Conservation (phyloP, 139 green algal species). For the Haematococcus sp. region DNA sequence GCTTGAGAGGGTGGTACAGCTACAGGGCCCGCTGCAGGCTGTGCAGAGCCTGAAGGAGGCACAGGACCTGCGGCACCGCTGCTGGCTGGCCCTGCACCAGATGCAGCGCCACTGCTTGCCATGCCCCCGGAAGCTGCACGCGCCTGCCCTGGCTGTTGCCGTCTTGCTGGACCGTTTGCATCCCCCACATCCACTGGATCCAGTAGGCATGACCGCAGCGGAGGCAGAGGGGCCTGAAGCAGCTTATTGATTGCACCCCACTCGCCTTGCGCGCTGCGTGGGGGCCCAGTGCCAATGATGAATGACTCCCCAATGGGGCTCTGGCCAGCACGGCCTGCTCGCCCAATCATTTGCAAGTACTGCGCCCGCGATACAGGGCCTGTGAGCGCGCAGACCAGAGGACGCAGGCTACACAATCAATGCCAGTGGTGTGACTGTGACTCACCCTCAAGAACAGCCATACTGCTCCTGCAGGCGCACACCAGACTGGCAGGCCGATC, state of each 20-base stretch:
- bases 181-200: constrained; percentile 7
- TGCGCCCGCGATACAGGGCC: constrained; percentile 40
- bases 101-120: neutral
- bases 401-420: too few relatives aligned
- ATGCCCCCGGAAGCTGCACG: neutral
- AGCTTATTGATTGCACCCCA: constrained; percentile 55
- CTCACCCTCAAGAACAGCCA: too few relatives aligned
- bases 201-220: constrained; percentile 48
- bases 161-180: neutral
- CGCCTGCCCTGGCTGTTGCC: neutral
- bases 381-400: constrained; percentile 32
- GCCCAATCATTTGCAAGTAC: constrained; percentile 75
- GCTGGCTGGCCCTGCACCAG: neutral
- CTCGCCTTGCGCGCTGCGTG: constrained; percentile 29
- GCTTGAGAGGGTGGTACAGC: neutral
- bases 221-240: constrained; percentile 48
- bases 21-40: too few relatives aligned
- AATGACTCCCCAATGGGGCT: constrained; percentile 51
- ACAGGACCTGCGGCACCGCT: too few relatives aligned
- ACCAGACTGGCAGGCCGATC: too few relatives aligned
- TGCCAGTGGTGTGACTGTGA: too few relatives aligned
- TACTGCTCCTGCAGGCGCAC: too few relatives aligned
- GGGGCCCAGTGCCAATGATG: constrained; percentile 45
- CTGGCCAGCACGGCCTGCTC: constrained; percentile 56
- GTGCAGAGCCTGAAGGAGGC: too few relatives aligned